A percentile compares a stretch with the other conserved stretches of the same genome.
Evolutionary conservation across 2,329 filamentous ascomycete genomes (phyloP).

Genomic region (Colletotrichum zoysiae): DNA sequence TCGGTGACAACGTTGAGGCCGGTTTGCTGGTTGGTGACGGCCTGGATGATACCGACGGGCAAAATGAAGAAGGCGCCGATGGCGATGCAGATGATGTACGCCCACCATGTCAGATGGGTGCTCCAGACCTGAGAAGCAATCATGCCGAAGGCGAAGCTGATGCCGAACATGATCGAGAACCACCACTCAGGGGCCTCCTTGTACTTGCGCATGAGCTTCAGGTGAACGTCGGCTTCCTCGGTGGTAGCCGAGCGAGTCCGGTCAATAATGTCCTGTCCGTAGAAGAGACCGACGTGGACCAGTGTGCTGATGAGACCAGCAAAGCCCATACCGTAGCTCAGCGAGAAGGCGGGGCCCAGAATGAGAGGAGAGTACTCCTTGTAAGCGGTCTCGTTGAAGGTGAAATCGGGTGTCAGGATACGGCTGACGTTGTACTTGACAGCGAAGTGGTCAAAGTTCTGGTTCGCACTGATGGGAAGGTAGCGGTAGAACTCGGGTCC

Average conservation of each 20-base stretch:
- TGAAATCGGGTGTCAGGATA: slow-evolving; percentile 66
- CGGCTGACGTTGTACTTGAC: slow-evolving; percentile 68
- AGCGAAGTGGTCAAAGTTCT: slow-evolving; percentile 73
- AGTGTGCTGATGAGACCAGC: slow-evolving; percentile 67
- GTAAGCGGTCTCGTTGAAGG: slow-evolving; percentile 72
- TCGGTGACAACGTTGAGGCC: slow-evolving; percentile 63
- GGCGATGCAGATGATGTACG: slow-evolving; percentile 54
- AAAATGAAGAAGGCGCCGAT: slow-evolving; percentile 57
- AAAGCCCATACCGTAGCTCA: slow-evolving; percentile 70
- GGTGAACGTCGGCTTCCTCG: slow-evolving; percentile 64
- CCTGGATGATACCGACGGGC: slow-evolving; percentile 60
- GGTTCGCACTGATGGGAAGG: slow-evolving; percentile 63
- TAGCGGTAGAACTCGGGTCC: slow-evolving; percentile 60
- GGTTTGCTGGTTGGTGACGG: slow-evolving; percentile 63
- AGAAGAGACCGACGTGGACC: slow-evolving; percentile 64
- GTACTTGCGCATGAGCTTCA: slow-evolving; percentile 69
- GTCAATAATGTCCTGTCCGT: slow-evolving; percentile 61
- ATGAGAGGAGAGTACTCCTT: slow-evolving; percentile 67
- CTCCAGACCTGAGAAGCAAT: slow-evolving; percentile 51
- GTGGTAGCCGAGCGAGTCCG: slow-evolving; percentile 49
- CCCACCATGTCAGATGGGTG: slow-evolving; percentile 60
- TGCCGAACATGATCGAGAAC: slow-evolving; percentile 61
- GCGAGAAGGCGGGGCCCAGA: slow-evolving; percentile 66
- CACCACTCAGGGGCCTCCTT: slow-evolving; percentile 68
- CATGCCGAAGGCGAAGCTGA: slow-evolving; percentile 64